Evolutionary conservation across 257 asterid genomes (phyloP).

Genomic region (Nyctanthes arbortristis): DNA sequence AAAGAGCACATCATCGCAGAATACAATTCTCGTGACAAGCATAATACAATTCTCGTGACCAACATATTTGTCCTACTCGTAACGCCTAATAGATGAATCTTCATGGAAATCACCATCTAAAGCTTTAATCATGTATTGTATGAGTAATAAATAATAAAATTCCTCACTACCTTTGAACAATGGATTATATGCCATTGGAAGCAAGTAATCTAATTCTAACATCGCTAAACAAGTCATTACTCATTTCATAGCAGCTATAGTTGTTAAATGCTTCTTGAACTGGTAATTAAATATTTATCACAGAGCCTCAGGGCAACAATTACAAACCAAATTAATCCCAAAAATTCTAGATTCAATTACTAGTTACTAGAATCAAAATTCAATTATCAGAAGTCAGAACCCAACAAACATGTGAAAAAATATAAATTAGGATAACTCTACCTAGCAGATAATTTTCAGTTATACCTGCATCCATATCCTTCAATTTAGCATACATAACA

Average conservation of each 20-base stretch:
- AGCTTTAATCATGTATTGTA: slow-evolving; percentile 6
- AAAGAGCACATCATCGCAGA: not conserved
- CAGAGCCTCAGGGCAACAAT: slow-evolving; percentile 3
- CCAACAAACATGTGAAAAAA: too few species aligned
- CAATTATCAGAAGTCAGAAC: not conserved
- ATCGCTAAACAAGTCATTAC: not conserved
- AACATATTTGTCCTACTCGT: not conserved
- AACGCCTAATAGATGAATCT: slow-evolving; percentile 8
- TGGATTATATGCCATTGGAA: slow-evolving; percentile 11
- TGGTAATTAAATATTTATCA: slow-evolving; percentile 14
- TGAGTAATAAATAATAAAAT: slow-evolving; percentile 21
- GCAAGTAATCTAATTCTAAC: not conserved
- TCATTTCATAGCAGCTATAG: not conserved
- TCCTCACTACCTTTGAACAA: slow-evolving; percentile 24
- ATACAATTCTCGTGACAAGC: not conserved
- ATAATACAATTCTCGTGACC: not conserved
- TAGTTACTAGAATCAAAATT: too few species aligned
- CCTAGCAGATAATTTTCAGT: not conserved
- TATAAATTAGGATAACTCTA: not conserved
- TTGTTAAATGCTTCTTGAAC: slow-evolving; percentile 12
- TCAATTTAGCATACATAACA: not conserved
- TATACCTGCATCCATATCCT: not conserved
- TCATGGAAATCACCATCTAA: slow-evolving; percentile 4
- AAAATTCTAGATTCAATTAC: not conserved
- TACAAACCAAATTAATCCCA: slow-evolving; percentile 3